A percentile compares a stretch with the other conserved stretches of the same genome.
Evolutionary conservation across 2,329 filamentous ascomycete species (phyloP).

Genomic region (Pyricularia sp.): DNA sequence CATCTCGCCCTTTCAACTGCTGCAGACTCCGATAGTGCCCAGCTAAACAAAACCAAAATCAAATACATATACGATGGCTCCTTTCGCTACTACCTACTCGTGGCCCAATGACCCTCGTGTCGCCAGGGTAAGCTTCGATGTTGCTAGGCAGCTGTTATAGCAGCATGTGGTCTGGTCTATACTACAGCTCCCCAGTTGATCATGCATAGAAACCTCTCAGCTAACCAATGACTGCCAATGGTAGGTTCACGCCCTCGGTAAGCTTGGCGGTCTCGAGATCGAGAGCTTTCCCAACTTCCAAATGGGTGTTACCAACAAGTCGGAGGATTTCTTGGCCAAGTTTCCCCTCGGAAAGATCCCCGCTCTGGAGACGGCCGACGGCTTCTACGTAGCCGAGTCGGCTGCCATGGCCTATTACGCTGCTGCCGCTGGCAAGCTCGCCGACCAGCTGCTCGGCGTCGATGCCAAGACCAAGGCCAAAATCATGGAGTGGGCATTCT

Average conservation of each 20-base stretch:
- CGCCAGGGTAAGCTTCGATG: conserved; percentile 17
- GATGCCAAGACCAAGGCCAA: conserved; percentile 25
- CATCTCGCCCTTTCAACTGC: background rate
- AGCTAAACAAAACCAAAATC: too few species aligned
- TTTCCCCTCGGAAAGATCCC: conserved; percentile 40
- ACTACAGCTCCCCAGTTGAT: background rate
- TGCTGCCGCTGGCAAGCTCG: conserved; percentile 29
- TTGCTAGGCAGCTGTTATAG: background rate
- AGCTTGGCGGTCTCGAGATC: conserved; percentile 26
- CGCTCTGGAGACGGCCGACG: conserved; percentile 31
- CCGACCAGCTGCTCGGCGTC: conserved; percentile 29
- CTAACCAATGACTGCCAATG: background rate
- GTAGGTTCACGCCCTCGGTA: conserved; percentile 21
- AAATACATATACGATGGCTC: conserved; percentile 18
- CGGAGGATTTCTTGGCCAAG: conserved; percentile 32
- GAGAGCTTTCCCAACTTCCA: conserved; percentile 20
- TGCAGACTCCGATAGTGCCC: too few species aligned
- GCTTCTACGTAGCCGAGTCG: conserved; percentile 30
- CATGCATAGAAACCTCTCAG: background rate
- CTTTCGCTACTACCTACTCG: conserved; percentile 24
- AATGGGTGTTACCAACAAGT: conserved; percentile 27
- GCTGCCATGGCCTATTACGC: conserved; percentile 34
- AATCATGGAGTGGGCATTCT: conserved; percentile 32
- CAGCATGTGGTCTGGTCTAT: too few species aligned
- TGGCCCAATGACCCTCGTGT: conserved; percentile 24